These are phyloP conservation scores for Achaetomiella virescens DNA, from an alignment of 495 filamentous ascomycete species.

Conservation along the genomic window DNA sequence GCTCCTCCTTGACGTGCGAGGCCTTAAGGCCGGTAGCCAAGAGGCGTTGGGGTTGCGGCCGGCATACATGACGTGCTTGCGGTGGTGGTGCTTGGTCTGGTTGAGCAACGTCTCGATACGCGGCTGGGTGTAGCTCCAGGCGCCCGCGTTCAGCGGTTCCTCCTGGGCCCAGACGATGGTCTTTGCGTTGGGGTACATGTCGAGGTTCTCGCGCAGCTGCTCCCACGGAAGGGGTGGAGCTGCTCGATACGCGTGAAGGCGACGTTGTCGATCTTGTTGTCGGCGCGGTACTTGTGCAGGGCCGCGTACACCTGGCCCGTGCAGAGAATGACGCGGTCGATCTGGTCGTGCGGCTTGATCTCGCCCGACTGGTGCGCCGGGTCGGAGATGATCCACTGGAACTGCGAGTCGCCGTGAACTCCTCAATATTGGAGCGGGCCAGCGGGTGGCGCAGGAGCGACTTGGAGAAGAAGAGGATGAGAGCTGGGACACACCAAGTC, in stretches of 20 bases:
- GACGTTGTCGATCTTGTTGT: conserved; percentile 75
- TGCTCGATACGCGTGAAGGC: conserved; percentile 96
- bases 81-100: conserved; percentile 79
- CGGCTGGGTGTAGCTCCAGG: conserved; percentile 91
- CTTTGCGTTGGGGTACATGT: conserved; percentile 92
- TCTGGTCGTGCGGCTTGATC: conserved; percentile 76
- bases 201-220: conserved; percentile 89
- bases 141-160: conserved; percentile 93
- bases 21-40: conserved; percentile 87
- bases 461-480: conserved; percentile 97
- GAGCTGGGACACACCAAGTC: conserved; percentile 49
- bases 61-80: conserved; percentile 94
- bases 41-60: conserved; percentile 83
- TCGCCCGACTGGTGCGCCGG: conserved; percentile 64
- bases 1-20: conserved; percentile 87
- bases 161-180: conserved; percentile 95
- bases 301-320: conserved; percentile 90
- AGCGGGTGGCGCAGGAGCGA: conserved; percentile 86
- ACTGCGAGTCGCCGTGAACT: conserved; percentile 89
- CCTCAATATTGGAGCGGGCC: conserved; percentile 79
- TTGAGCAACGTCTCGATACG: conserved; percentile 94
- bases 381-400: conserved; percentile 92
- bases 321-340: conserved; percentile 91
- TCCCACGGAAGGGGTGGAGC: conserved; percentile 97
- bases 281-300: conserved; percentile 82